Evolutionary conservation across 139 green algal genomes (phyloP).

Genomic region (Chlorella sp.): DNA sequence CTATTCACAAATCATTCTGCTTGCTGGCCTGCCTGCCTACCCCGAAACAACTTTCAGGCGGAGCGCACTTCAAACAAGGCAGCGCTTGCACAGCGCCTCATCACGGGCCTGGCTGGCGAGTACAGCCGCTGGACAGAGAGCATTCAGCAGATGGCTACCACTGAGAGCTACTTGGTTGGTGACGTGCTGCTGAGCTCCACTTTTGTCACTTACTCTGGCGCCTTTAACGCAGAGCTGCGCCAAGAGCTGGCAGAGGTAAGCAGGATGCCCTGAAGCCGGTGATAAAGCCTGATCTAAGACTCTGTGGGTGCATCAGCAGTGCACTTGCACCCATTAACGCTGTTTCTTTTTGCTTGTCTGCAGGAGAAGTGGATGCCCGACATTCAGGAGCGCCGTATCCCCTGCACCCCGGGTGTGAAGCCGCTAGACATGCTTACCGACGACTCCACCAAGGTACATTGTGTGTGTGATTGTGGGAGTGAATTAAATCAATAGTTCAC

Average conservation of each 20-base stretch:
- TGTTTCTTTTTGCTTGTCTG: slow-evolving; percentile 35
- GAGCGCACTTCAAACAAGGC: slow-evolving; percentile 88
- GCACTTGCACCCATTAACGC: too few relatives aligned
- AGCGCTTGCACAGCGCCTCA: slow-evolving; percentile 86
- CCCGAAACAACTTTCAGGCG: slow-evolving; percentile 56
- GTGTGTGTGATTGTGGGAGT: background rate
- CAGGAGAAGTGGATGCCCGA: slow-evolving; percentile 83
- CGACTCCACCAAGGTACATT: slow-evolving; percentile 64
- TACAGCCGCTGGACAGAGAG: slow-evolving; percentile 86
- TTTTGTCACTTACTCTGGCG: slow-evolving; percentile 90
- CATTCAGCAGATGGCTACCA: slow-evolving; percentile 75
- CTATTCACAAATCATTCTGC: too few relatives aligned
- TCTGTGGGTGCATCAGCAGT: too few relatives aligned
- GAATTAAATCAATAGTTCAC: background rate
- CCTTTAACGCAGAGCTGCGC: slow-evolving; percentile 88
- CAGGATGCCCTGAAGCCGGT: background rate
- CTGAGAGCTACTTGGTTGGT: slow-evolving; percentile 70
- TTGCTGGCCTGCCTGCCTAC: background rate
- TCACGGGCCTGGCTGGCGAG: slow-evolving; percentile 90
- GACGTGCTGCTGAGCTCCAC: slow-evolving; percentile 82
- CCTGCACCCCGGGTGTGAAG: slow-evolving; percentile 61
- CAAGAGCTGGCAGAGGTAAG: slow-evolving; percentile 18
- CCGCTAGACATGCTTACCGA: slow-evolving; percentile 68
- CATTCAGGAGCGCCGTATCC: slow-evolving; percentile 74
- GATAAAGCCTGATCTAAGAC: background rate